Evolutionary conservation across 2,329 filamentous ascomycete species (phyloP).

Genomic region (Fusarium algeriense): DNA sequence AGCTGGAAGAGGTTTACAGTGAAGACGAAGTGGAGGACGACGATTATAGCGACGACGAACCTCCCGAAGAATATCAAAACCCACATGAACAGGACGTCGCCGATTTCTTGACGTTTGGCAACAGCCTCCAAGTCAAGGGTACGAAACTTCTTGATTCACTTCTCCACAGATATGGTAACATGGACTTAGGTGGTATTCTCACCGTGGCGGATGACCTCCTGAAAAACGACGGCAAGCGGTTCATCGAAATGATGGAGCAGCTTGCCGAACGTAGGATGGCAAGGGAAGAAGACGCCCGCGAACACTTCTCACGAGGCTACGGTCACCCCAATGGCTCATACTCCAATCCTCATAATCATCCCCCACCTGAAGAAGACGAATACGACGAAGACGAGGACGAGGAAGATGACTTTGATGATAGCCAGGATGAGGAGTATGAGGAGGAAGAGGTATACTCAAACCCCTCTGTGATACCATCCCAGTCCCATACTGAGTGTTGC

Average conservation of each 20-base stretch:
- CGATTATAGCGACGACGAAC: conserved; percentile 75
- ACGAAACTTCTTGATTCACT: conserved; percentile 62
- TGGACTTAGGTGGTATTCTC: conserved; percentile 87
- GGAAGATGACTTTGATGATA: conserved; percentile 71
- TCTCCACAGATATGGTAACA: conserved; percentile 61
- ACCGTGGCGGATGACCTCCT: conserved; percentile 98
- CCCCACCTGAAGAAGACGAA: conserved; percentile 82
- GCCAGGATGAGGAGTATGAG: conserved; percentile 75
- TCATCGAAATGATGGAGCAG: conserved; percentile 99
- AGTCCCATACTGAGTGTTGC: conserved; percentile 59
- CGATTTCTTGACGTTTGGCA: conserved; percentile 98
- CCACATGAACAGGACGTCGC: conserved; percentile 74
- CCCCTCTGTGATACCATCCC: conserved; percentile 55
- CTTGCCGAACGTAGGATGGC: conserved; percentile 97
- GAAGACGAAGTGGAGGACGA: conserved; percentile 69
- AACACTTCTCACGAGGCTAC: conserved; percentile 71
- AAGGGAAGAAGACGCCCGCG: conserved; percentile 86
- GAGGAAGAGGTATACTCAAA: conserved; percentile 80
- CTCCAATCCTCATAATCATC: conserved; percentile 75
- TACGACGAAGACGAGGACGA: conserved; percentile 76
- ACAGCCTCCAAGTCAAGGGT: conserved; percentile 94
- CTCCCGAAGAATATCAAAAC: conserved; percentile 75
- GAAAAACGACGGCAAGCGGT: conserved; percentile 99
- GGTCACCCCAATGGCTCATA: conserved; percentile 72
- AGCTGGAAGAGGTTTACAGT: conserved; percentile 62